Evolutionary conservation across 1,139 yeast genomes (phyloP).

Genomic region (Magnusiomyces paraingens): DNA sequence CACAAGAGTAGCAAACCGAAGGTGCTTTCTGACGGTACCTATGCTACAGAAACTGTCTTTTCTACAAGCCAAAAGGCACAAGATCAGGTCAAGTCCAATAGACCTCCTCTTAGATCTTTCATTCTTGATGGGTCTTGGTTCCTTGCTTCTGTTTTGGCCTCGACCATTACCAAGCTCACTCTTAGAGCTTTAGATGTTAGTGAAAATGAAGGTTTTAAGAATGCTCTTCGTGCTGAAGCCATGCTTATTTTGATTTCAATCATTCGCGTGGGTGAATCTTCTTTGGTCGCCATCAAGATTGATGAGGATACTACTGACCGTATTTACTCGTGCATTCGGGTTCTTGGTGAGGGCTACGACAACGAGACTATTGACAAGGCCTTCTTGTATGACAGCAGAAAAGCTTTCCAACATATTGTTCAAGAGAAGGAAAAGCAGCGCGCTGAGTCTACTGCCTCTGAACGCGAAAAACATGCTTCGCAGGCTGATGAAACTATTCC

Average conservation of each 20-base stretch:
- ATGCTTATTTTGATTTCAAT: constrained; percentile 87
- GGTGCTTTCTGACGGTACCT: constrained; percentile 95
- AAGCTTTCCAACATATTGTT: constrained; percentile 68
- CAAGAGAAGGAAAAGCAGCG: constrained; percentile 46
- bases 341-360: constrained; percentile 59
- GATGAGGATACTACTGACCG: constrained; percentile 96
- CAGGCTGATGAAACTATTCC: constrained; percentile 76
- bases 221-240: constrained; percentile 93
- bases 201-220: constrained; percentile 46
- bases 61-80: constrained; percentile 39
- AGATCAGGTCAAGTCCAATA: constrained; percentile 32
- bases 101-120: constrained; percentile 74
- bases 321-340: constrained; percentile 73
- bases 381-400: constrained; percentile 81
- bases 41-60: constrained; percentile 91
- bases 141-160: constrained; percentile 79
- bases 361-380: constrained; percentile 53
- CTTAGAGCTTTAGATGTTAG: constrained; percentile 64
- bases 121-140: constrained; percentile 86
- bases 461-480: constrained; percentile 60
- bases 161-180: constrained; percentile 83
- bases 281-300: constrained; percentile 64
- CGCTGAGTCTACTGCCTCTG: constrained; percentile 53
- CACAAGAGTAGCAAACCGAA: constrained; percentile 55
- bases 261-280: constrained; percentile 82